These are phyloP conservation scores for Sugiyamaella sp. DNA, from an alignment of 1,139 yeast species.

Conservation along the genomic window DNA sequence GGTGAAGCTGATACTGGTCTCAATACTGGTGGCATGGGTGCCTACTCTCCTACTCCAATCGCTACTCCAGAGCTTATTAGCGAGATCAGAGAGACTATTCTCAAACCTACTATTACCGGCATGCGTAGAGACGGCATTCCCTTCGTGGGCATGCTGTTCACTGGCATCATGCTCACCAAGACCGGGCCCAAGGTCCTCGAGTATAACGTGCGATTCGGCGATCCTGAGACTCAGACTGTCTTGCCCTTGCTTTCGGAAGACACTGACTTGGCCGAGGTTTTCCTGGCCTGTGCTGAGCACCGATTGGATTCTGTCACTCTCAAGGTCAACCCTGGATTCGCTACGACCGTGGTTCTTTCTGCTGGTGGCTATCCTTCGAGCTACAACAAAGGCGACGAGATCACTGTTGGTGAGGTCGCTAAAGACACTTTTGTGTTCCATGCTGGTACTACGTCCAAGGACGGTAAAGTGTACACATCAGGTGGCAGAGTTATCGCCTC, in stretches of 20 bases:
- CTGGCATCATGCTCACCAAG: conserved; percentile 91
- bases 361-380: conserved; percentile 97
- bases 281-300: conserved; percentile 94
- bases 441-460: conserved; percentile 76
- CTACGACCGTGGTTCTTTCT: conserved; percentile 93
- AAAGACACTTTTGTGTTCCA: conserved; percentile 80
- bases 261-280: conserved; percentile 88
- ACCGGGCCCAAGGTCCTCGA: conserved; percentile 92
- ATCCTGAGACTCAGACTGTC: conserved; percentile 98
- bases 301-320: conserved; percentile 84
- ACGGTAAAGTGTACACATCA: conserved; percentile 70
- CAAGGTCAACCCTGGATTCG: conserved; percentile 61
- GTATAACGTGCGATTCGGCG: conserved; percentile 97
- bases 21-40: conserved; percentile 99
- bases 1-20: conserved; percentile 93
- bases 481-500: conserved; percentile 98
- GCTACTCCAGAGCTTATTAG: conserved; percentile 70
- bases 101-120: conserved; percentile 93
- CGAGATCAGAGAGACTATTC: conserved; percentile 69
- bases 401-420: conserved; percentile 52
- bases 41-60: conserved; percentile 97
- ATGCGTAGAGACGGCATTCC: conserved; percentile 97
- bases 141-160: conserved; percentile 92
- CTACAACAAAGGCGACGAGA: conserved; percentile 84
- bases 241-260: conserved; percentile 80